Percentiles rank a stretch among this genome's conserved stretches.
These are phyloP conservation scores for Clonostachys solani DNA, from an alignment of 2,329 filamentous ascomycete genomes.

Conservation along the genomic window DNA sequence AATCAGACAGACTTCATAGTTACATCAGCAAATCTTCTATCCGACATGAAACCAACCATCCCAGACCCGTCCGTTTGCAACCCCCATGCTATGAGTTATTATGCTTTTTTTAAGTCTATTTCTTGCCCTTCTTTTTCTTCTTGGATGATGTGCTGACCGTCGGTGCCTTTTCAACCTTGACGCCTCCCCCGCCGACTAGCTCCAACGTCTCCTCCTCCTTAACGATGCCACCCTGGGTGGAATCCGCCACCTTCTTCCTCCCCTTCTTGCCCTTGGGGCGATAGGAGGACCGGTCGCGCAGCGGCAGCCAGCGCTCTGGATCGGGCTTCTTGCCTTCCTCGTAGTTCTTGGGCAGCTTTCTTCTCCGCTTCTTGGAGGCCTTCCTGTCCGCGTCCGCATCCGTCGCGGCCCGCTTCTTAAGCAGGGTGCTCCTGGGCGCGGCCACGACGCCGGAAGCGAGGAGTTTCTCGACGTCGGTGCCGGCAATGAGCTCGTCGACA, in stretches of 20 bases:
- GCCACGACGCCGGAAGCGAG: constrained; percentile 59
- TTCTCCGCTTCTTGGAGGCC: constrained; percentile 49
- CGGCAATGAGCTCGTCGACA: constrained; percentile 55
- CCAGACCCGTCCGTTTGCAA: too few relatives aligned
- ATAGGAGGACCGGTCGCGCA: constrained; percentile 85
- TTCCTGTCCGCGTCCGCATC: constrained; percentile 30
- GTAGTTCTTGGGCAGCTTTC: constrained; percentile 67
- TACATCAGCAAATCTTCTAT: too few relatives aligned
- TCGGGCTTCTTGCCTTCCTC: constrained; percentile 78
- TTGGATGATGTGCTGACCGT: constrained; percentile 34
- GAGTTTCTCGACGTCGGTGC: constrained; percentile 57
- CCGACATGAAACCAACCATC: too few relatives aligned
- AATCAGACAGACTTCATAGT: too few relatives aligned
- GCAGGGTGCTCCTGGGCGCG: constrained; percentile 27
- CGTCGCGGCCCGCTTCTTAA: constrained; percentile 45
- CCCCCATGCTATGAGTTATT: neutral
- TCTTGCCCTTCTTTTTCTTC: constrained; percentile 51
- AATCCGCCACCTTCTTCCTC: constrained; percentile 72
- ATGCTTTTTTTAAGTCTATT: constrained; percentile 23
- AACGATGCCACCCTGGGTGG: constrained; percentile 82
- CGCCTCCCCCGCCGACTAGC: constrained; percentile 58
- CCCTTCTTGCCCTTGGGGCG: constrained; percentile 89
- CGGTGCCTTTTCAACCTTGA: constrained; percentile 59
- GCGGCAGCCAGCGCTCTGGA: constrained; percentile 87
- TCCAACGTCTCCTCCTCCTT: constrained; percentile 67